phyloP scores from a whole-genome alignment of 2,329 filamentous ascomycete species.

The Aspergillus melleus region DNA sequence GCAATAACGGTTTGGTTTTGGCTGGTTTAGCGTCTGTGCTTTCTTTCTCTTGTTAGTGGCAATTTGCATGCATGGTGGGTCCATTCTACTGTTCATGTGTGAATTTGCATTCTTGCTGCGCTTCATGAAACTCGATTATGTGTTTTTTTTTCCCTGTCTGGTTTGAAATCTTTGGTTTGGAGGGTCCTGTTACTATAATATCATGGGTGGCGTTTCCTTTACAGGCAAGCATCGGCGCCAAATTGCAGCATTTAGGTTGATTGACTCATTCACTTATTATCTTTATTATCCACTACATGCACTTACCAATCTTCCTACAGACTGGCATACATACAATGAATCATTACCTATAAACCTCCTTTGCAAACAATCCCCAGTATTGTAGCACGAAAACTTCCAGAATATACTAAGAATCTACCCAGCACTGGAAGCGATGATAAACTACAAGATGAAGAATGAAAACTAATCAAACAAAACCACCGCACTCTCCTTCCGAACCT shows the following conservation, averaged over 20 bases:
- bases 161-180: neutral
- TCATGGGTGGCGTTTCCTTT: conserved; percentile 1
- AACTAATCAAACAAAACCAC: conserved; percentile 40
- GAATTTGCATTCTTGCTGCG: neutral
- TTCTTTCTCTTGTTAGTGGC: neutral
- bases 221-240: neutral
- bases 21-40: conserved; percentile 8
- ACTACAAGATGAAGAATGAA: neutral
- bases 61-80: neutral
- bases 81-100: neutral
- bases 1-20: conserved; percentile 1
- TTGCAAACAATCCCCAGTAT: too few relatives aligned
- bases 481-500: conserved; percentile 42
- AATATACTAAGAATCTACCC: neutral
- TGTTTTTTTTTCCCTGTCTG: neutral
- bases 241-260: neutral
- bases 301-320: neutral
- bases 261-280: neutral
- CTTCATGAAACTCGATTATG: neutral
- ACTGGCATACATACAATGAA: conserved; percentile 3
- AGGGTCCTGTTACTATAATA: neutral
- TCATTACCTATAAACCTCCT: neutral
- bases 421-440: neutral
- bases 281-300: neutral
- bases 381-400: too few relatives aligned